Percentiles rank a stretch among this genome's conserved stretches.
These are phyloP conservation scores for Brassica napus DNA, from an alignment of 345 rosid genomes.

Conservation along the genomic window DNA sequence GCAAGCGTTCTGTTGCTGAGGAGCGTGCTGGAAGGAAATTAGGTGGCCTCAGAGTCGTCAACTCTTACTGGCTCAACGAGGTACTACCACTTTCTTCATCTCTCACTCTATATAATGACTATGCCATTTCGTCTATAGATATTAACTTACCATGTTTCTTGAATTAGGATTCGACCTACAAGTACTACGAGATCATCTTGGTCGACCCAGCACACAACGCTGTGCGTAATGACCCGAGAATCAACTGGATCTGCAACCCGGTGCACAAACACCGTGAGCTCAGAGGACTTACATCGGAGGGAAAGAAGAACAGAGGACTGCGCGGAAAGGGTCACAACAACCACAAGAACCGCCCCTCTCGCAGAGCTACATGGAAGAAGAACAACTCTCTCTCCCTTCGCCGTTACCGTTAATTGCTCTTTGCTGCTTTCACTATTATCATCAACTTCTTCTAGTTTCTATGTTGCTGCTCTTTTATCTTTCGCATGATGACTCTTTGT, in stretches of 20 bases:
- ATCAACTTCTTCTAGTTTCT: not conserved
- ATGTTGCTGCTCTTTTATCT: not conserved
- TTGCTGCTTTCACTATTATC: not conserved
- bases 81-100: not conserved
- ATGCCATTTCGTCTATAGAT: too few relatives aligned
- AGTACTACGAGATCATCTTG: not conserved
- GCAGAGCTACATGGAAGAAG: not conserved
- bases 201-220: not conserved
- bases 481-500: not conserved
- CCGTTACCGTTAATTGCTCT: not conserved
- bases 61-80: slow-evolving; percentile 3
- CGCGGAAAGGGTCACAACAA: not conserved
- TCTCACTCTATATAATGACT: not conserved
- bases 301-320: not conserved
- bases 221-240: slow-evolving; percentile 1
- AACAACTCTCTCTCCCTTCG: not conserved
- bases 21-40: not conserved
- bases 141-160: too few relatives aligned
- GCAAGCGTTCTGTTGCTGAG: not conserved
- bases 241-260: slow-evolving; percentile 3
- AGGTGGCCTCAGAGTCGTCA: not conserved
- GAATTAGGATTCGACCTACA: not conserved
- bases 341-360: not conserved
- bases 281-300: not conserved
- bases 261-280: slow-evolving; percentile 5